phyloP scores from a whole-genome alignment of 148 eudicot species.

The Vaccinium vitisidaea region DNA sequence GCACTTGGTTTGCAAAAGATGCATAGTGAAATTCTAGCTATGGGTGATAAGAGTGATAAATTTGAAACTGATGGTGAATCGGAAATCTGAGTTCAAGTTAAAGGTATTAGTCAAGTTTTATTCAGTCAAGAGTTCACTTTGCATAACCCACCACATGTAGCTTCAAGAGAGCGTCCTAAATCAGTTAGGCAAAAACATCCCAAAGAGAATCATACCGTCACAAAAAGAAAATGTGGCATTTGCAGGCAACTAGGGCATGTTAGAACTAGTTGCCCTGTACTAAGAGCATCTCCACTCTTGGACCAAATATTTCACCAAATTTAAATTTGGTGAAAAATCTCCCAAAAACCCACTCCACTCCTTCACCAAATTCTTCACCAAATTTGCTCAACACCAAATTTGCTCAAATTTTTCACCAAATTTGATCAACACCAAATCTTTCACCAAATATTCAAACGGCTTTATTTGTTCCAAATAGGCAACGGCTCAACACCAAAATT shows the following conservation, averaged over 20 bases:
- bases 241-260: background rate
- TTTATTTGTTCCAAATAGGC: no score
- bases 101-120: background rate
- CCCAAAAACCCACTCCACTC: no score
- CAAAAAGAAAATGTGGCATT: background rate
- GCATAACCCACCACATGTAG: background rate
- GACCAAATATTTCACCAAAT: no score
- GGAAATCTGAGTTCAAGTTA: background rate
- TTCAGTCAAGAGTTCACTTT: background rate
- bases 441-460: no score
- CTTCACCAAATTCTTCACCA: no score
- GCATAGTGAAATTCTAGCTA: background rate
- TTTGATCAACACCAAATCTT: no score
- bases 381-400: no score
- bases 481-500: no score
- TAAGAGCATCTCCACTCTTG: no score
- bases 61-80: background rate
- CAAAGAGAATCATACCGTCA: background rate
- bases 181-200: background rate
- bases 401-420: no score
- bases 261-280: background rate
- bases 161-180: background rate
- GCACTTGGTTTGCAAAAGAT: background rate
- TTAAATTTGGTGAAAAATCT: no score
- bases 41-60: background rate